Percentiles rank a stretch among this genome's conserved stretches.
phyloP scores from a whole-genome alignment of 2,329 filamentous ascomycete species.

The Grosmannia serpens region DNA sequence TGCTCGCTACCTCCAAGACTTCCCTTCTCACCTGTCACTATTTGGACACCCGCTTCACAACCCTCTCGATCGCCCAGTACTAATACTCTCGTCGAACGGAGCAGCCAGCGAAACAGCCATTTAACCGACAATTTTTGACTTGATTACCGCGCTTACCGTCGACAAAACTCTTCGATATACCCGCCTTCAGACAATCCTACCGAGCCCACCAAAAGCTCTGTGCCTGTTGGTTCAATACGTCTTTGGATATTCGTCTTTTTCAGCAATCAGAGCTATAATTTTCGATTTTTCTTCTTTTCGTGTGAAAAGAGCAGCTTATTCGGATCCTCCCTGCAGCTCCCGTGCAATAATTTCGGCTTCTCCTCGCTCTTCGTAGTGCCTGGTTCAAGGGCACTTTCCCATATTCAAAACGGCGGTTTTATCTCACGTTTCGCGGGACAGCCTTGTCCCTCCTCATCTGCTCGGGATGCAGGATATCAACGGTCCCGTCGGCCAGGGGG shows the following conservation, averaged over 20 bases:
- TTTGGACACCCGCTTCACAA: not conserved
- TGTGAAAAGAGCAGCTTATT: not conserved
- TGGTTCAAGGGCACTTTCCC: slow-evolving; percentile 40
- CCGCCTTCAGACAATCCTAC: not conserved
- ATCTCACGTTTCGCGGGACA: slow-evolving; percentile 70
- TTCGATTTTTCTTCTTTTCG: not conserved
- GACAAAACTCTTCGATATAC: not conserved
- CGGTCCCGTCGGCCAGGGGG: slow-evolving; percentile 42
- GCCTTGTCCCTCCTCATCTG: slow-evolving; percentile 73
- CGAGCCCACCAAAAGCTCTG: not conserved
- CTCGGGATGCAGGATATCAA: slow-evolving; percentile 88
- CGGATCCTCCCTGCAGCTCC: not conserved
- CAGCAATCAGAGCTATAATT: not conserved
- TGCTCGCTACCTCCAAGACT: not conserved
- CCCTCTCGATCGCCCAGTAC: not conserved
- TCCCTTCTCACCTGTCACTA: not conserved
- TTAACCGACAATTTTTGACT: not conserved
- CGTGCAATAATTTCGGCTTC: slow-evolving; percentile 15
- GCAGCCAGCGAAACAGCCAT: not conserved
- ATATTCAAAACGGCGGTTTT: slow-evolving; percentile 70
- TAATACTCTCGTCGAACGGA: not conserved
- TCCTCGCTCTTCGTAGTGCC: slow-evolving; percentile 31
- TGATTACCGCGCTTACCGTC: not conserved
- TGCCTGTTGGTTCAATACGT: not conserved
- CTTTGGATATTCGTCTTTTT: not conserved